A percentile compares a stretch with the other conserved stretches of the same genome.
Evolutionary conservation across 768 basidiomycete species (phyloP).

Genomic region (Ramaria sp.): DNA sequence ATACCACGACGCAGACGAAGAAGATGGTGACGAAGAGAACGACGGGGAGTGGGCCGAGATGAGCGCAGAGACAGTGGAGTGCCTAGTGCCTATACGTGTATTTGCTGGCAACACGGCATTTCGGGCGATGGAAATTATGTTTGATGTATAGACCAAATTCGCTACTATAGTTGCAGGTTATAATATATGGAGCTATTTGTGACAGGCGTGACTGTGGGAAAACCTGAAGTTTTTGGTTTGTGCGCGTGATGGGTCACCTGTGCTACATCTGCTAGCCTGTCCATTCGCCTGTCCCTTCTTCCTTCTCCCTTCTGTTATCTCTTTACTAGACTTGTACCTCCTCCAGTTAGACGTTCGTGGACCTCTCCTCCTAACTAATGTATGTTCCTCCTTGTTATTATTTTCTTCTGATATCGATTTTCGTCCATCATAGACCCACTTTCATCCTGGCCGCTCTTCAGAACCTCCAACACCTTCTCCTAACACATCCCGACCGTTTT

Average conservation of each 20-base stretch:
- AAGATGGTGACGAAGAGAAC: slow-evolving; percentile 21
- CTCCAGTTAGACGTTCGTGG: neutral
- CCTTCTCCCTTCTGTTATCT: slow-evolving; percentile 1
- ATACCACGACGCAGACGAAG: slow-evolving; percentile 50
- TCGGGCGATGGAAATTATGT: slow-evolving; percentile 66
- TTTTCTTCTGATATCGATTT: neutral
- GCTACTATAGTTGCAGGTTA: too few species aligned
- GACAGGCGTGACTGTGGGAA: slow-evolving; percentile 1
- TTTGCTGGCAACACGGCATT: slow-evolving; percentile 88
- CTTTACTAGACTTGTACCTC: slow-evolving; percentile 8
- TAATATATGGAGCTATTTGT: neutral
- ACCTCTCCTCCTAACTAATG: neutral
- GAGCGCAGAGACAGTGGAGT: slow-evolving; percentile 81
- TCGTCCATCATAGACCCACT: neutral
- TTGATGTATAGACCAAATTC: slow-evolving; percentile 45
- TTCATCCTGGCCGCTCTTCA: slow-evolving; percentile 8
- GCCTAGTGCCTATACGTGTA: slow-evolving; percentile 81
- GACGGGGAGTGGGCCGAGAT: slow-evolving; percentile 52
- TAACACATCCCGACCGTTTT: slow-evolving; percentile 8
- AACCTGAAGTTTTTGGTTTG: neutral
- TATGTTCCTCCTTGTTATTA: neutral
- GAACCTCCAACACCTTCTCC: slow-evolving; percentile 6
- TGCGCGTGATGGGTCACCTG: slow-evolving; percentile 8
- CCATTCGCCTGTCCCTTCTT: neutral
- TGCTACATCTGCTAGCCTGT: neutral